phyloP scores from a whole-genome alignment of 305 asterid genomes.

The Solanum chacoense region DNA sequence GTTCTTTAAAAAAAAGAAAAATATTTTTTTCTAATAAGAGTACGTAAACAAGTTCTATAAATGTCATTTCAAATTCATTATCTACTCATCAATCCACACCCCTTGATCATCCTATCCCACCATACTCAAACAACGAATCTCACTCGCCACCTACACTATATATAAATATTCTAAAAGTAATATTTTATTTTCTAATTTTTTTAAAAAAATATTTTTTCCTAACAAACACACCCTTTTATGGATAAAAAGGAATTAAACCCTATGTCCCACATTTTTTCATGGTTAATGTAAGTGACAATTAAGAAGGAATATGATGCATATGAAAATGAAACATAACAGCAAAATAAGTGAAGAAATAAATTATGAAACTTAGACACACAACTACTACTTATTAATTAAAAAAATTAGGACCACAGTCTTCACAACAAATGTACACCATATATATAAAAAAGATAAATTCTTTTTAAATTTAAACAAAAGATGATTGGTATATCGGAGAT shows the following conservation, averaged over 20 bases:
- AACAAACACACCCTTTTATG: background rate
- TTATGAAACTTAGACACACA: background rate
- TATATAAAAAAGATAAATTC: background rate
- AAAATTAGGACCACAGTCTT: background rate
- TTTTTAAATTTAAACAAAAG: background rate
- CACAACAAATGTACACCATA: background rate
- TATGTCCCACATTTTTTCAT: background rate
- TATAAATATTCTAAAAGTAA: background rate
- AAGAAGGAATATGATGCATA: background rate
- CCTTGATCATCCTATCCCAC: background rate
- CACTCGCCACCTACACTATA: background rate
- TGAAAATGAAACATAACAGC: background rate
- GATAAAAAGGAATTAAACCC: background rate
- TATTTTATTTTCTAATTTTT: background rate
- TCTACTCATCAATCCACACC: background rate
- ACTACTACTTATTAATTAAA: background rate
- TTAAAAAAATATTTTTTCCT: background rate
- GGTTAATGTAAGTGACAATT: background rate
- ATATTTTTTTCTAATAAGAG: too few species aligned
- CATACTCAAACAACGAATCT: background rate
- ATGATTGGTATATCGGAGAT: background rate
- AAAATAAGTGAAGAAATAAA: background rate
- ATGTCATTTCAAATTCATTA: background rate
- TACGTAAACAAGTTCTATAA: background rate
- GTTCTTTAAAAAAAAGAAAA: too few species aligned